A percentile compares a stretch with the other conserved stretches of the same genome.
Evolutionary conservation across 2,329 filamentous ascomycete species (phyloP).

Genomic region (Lizonia empirigonia): DNA sequence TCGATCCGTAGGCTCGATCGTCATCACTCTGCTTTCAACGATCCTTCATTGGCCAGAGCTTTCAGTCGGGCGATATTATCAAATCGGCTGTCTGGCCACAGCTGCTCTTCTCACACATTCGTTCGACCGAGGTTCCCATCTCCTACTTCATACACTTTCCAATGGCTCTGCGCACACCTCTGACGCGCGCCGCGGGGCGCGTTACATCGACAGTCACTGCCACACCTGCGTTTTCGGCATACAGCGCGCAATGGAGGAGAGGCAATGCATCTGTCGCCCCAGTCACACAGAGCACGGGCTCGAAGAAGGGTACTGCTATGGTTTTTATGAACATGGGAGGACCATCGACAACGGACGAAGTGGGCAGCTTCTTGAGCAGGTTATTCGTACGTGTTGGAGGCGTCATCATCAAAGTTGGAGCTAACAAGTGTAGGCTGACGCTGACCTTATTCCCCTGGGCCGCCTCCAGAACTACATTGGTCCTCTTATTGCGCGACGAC

Average conservation of each 20-base stretch:
- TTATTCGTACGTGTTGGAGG: slow-evolving; percentile 73
- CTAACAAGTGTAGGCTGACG: slow-evolving; percentile 71
- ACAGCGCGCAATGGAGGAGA: slow-evolving; percentile 46
- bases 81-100: slow-evolving; percentile 27
- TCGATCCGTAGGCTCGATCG: slow-evolving; percentile 35
- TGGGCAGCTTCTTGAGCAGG: slow-evolving; percentile 85
- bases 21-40: slow-evolving; percentile 19
- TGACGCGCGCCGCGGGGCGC: slow-evolving; percentile 42
- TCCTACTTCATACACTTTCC: slow-evolving; percentile 44
- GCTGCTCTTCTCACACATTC: slow-evolving; percentile 15
- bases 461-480: slow-evolving; percentile 89
- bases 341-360: slow-evolving; percentile 84
- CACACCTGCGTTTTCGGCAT: slow-evolving; percentile 36
- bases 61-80: slow-evolving; percentile 28
- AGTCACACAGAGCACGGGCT: slow-evolving; percentile 68
- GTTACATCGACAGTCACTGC: slow-evolving; percentile 35
- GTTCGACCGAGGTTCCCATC: slow-evolving; percentile 2
- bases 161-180: slow-evolving; percentile 48
- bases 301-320: slow-evolving; percentile 88
- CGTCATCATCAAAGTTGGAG: neutral
- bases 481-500: slow-evolving; percentile 79
- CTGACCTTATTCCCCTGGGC: slow-evolving; percentile 92
- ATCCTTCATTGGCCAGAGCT: slow-evolving; percentile 35
- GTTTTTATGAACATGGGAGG: slow-evolving; percentile 99
- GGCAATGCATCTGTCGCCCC: slow-evolving; percentile 62